Evolutionary conservation across 1,284 basidiomycete genomes (phyloP), one percentile per base, ranked within the genome.

Genomic region (Fomitopsis schrenkii): DNA sequence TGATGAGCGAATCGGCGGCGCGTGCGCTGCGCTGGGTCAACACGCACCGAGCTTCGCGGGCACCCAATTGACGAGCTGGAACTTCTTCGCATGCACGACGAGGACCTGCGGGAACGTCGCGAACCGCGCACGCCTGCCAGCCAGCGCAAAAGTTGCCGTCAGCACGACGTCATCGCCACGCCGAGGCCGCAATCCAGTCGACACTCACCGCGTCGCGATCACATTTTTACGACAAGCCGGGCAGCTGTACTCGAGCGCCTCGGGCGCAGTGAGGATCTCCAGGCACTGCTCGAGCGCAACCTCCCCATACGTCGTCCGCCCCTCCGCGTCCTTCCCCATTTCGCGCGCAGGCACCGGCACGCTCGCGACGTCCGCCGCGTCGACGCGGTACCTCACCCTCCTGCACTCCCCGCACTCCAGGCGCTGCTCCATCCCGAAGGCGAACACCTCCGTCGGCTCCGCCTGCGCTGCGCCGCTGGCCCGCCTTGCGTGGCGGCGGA

Each of bases 21-120:
- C 19, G n/a, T 26, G 17, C 2, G 76, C 46, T 14, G 26, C 9
- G 19, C 28, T 50, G 48, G 15, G 28, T 33, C 48, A 50, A 30
- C 26, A 50, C 84, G 38, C 62, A 94, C 93, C 92, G 40, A 98
- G 84, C 75, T 99, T 99, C 5, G 91, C 86, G 0, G 97, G 97
- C 3, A 99, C 94, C 97, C 97, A 99, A 70, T 96, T 96, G 59
- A 97, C 88, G 6, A 98, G 84, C 75, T 97, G 93, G 80, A 98
- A 98, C 70, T 97, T 96, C 69, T 93, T 94, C 58, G 95, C 90
- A 68, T 98, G 96, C 0, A 99, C 75, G 5, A 97, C 88, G 0
- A 99, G 82, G 2, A 95, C 86, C 28, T 95, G 83, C 0, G 97
- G 97, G 80, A 97, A 95, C 0, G 93, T 91, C 5, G 91, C 84